A percentile compares a stretch with the other conserved stretches of the same genome.
Evolutionary conservation across 768 basidiomycete genomes (phyloP).

Genomic region (Russula ochroleuca): DNA sequence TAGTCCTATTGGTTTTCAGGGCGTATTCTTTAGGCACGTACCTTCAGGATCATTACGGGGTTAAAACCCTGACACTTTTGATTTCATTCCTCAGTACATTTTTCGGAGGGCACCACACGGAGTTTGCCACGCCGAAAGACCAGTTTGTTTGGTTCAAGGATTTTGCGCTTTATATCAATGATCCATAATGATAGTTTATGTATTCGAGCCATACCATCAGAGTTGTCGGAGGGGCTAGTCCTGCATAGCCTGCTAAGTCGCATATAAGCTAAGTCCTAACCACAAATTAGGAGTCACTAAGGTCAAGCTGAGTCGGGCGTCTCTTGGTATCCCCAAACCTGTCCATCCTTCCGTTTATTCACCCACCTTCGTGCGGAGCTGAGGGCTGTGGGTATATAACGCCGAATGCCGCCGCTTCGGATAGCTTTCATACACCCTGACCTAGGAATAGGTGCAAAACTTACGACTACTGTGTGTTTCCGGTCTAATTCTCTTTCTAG

Average conservation of each 20-base stretch:
- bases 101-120: conserved; percentile 67
- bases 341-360: neutral
- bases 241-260: neutral
- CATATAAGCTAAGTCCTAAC: neutral
- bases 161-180: conserved; percentile 45
- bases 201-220: neutral
- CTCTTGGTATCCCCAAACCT: neutral
- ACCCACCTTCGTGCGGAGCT: neutral
- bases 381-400: neutral
- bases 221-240: neutral
- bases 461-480: neutral
- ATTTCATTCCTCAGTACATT: conserved; percentile 48
- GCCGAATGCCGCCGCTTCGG: conserved; percentile 33
- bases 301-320: no score
- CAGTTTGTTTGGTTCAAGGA: conserved; percentile 77
- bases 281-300: neutral
- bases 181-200: neutral
- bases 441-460: conserved; percentile 75
- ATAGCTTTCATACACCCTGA: conserved; percentile 93
- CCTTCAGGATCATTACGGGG: neutral
- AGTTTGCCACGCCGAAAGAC: conserved; percentile 67
- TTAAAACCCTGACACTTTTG: neutral
- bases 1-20: conserved; percentile 38
- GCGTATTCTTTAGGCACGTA: conserved; percentile 70
- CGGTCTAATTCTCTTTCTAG: conserved; percentile 39